Evolutionary conservation across 225 moss, liverwort and hornwort species (phyloP).

Genomic region (Sphagnum contortum): DNA sequence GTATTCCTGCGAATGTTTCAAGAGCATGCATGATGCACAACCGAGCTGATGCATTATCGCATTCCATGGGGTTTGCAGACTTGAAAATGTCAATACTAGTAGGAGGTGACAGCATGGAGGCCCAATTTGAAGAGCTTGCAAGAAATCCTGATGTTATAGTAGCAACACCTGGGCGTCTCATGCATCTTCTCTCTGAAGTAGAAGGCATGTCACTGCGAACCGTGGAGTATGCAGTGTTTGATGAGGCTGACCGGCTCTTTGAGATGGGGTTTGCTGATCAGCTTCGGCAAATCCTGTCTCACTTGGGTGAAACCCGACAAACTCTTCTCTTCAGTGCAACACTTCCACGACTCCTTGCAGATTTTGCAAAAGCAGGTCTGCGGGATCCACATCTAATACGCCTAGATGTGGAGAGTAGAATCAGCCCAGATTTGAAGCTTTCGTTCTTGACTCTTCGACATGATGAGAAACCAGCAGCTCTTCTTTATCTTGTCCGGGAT

Average conservation of each 20-base stretch:
- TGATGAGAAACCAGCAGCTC: constrained; percentile 91
- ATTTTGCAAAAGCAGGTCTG: constrained; percentile 86
- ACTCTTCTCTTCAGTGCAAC: constrained; percentile 89
- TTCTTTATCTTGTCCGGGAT: constrained; percentile 68
- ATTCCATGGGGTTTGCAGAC: constrained; percentile 17
- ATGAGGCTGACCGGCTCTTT: constrained; percentile 87
- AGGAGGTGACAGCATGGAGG: constrained; percentile 98
- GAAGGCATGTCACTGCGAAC: constrained; percentile 80
- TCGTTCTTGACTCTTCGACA: constrained; percentile 68
- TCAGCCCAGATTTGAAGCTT: constrained; percentile 74
- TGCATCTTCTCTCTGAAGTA: constrained; percentile 96
- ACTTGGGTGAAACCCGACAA: constrained; percentile 70
- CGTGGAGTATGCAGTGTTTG: constrained; percentile 84
- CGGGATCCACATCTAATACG: constrained; percentile 79
- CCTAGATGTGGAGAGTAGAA: constrained; percentile 74
- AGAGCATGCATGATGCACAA: no score
- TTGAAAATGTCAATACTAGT: constrained; percentile 66
- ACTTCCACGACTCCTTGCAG: constrained; percentile 73
- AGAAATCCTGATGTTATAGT: constrained; percentile 82
- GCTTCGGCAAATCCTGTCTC: constrained; percentile 75
- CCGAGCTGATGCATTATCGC: no score
- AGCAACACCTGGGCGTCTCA: constrained; percentile 87
- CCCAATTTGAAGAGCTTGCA: constrained; percentile 86
- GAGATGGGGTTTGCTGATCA: constrained; percentile 97
- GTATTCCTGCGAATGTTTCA: no score